Evolutionary conservation across 352 stramenopile species (phyloP), one percentile per base, ranked within the genome.

Genomic region (Pythium coloratum): DNA sequence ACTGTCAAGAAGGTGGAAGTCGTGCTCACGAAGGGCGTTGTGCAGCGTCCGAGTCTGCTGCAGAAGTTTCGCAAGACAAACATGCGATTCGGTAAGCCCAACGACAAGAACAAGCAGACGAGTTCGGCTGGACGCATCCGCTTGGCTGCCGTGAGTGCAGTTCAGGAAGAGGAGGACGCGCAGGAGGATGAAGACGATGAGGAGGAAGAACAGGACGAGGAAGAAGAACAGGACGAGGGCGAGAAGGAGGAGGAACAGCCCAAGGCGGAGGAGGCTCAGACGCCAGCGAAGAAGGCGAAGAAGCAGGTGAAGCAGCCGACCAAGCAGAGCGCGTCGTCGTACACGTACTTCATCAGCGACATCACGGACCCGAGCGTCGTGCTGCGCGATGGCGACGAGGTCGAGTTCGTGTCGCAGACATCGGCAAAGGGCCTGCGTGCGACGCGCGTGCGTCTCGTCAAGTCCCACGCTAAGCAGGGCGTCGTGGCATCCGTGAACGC

Each of bases 331-430:
- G n/a, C 73, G 42, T 74, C 71, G 40, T 36, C 72, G 38, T 89
- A 81, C 55, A 50, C 79, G 57, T 94, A 84, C 71, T 82, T 90
- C 65, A 75, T 94, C 53, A 82, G 82, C 50, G 86, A 94, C 66
- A 71, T 92, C 30, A 66, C 64, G 2, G 82, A 92, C 62, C 74
- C 67, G 8, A 71, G 61, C 7, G 76, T 79, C 1, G 72, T 94
- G 55, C 60, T 94, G 14, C 86, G 84, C 44, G 80, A 92, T 34
- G 86, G 84, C 1, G 86, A 94, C 50, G 76, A 89, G 55, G 78
- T 94, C 38, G 79, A 88, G 63, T 94, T 92, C 54, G 56, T 84
- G 28, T 67, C 84, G 47, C 72, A 81, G 20, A 63, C 36, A 18
- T 59, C 70, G 26, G 55, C 72, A 0, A 92, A 91, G 65, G 80